A percentile compares a stretch with the other conserved stretches of the same genome.
phyloP scores from a whole-genome alignment of 352 stramenopile species.

The Globisporangium iwayamae region DNA sequence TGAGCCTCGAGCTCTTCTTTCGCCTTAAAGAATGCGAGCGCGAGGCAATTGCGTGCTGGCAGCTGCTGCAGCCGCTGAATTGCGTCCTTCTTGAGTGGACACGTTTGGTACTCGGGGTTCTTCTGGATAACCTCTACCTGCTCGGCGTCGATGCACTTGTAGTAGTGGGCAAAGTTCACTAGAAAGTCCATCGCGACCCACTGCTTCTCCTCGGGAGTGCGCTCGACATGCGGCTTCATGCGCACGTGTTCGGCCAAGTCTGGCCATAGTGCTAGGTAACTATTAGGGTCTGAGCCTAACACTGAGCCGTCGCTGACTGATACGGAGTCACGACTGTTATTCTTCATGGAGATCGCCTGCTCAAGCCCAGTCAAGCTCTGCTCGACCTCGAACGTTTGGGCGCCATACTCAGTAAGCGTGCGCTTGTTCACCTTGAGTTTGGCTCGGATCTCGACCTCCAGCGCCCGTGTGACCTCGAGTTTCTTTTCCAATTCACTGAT shows the following conservation, averaged over 20 bases:
- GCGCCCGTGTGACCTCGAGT: neutral
- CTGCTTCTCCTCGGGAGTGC: constrained; percentile 51
- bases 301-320: neutral
- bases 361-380: constrained; percentile 27
- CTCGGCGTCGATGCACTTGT: constrained; percentile 43
- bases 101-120: constrained; percentile 47
- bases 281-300: neutral
- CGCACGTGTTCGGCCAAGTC: constrained; percentile 38
- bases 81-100: constrained; percentile 34
- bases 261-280: neutral
- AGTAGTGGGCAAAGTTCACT: constrained; percentile 62
- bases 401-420: constrained; percentile 35
- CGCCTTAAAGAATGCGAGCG: constrained; percentile 68
- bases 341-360: constrained; percentile 20
- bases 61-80: constrained; percentile 53
- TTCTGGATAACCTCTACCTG: constrained; percentile 65
- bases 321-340: neutral
- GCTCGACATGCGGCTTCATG: constrained; percentile 41
- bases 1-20: constrained; percentile 54
- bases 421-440: constrained; percentile 21
- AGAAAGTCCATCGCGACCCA: constrained; percentile 71
- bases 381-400: constrained; percentile 35
- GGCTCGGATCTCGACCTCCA: constrained; percentile 9
- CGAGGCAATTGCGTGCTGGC: constrained; percentile 59
- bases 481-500: constrained; percentile 30